Percentiles rank a stretch among this genome's conserved stretches.
Evolutionary conservation across 1,139 yeast genomes (phyloP).

Genomic region (Yamadazyma dushanensis): DNA sequence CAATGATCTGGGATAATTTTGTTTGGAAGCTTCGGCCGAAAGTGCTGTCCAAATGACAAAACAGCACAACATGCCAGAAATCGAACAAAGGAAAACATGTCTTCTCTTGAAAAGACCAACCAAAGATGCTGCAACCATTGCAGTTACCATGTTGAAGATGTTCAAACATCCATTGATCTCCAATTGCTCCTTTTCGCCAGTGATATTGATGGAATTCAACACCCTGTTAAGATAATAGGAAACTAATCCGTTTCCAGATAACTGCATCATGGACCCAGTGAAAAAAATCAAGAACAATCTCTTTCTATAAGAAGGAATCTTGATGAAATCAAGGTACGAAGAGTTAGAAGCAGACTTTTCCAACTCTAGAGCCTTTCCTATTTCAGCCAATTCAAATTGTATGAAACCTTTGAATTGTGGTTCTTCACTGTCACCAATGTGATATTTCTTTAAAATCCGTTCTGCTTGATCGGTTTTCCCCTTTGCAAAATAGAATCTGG

Average conservation of each 20-base stretch:
- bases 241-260: slow-evolving; percentile 54
- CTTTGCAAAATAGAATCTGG: slow-evolving; percentile 40
- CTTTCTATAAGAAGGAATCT: slow-evolving; percentile 38
- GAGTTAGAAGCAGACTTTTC: slow-evolving; percentile 27
- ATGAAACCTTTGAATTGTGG: slow-evolving; percentile 33
- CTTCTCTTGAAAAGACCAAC: slow-evolving; percentile 42
- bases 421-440: slow-evolving; percentile 36
- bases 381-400: slow-evolving; percentile 48
- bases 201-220: slow-evolving; percentile 50
- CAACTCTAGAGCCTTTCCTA: slow-evolving; percentile 37
- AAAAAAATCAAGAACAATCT: slow-evolving; percentile 39
- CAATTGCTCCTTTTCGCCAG: slow-evolving; percentile 41
- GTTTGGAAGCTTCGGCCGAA: slow-evolving; percentile 35
- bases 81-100: slow-evolving; percentile 40
- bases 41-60: slow-evolving; percentile 41
- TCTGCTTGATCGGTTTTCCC: slow-evolving; percentile 42
- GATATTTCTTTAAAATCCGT: slow-evolving; percentile 40
- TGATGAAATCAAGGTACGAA: slow-evolving; percentile 38
- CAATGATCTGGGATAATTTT: slow-evolving; percentile 33
- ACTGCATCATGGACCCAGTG: slow-evolving; percentile 42
- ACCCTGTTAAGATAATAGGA: slow-evolving; percentile 52
- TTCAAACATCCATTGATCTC: slow-evolving; percentile 47
- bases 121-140: slow-evolving; percentile 29
- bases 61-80: slow-evolving; percentile 36
- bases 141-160: slow-evolving; percentile 40